Conservation (phyloP, 768 basidiomycete genomes). For the Termitomyces sp. region DNA sequence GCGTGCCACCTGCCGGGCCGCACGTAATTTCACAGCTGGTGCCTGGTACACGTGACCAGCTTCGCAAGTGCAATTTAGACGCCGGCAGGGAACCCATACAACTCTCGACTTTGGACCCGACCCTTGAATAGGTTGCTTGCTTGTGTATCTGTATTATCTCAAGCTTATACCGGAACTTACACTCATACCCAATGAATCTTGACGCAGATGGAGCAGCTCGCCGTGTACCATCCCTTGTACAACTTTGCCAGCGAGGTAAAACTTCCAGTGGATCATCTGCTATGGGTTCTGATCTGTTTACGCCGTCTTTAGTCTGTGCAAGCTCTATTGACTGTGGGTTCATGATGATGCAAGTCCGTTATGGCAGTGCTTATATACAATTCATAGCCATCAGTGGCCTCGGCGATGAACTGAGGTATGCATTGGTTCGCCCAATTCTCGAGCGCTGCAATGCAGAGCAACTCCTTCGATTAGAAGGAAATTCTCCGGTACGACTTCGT, state of each 20-base stretch:
- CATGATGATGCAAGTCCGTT: neutral
- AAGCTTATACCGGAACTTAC: neutral
- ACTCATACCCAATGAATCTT: conserved; percentile 23
- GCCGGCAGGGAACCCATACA: conserved; percentile 16
- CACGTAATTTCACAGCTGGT: no score
- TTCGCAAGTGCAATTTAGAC: neutral
- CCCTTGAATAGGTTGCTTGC: neutral
- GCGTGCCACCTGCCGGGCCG: no score
- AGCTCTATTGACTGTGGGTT: conserved; percentile 57
- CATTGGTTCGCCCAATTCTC: conserved; percentile 67
- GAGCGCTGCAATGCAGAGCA: conserved; percentile 69
- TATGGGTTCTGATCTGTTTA: conserved; percentile 6
- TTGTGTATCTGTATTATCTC: neutral
- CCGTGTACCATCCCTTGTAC: conserved; percentile 58
- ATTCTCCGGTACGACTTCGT: conserved; percentile 53
- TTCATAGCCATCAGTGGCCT: conserved; percentile 58
- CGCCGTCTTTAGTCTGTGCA: conserved; percentile 40
- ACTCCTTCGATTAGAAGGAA: conserved; percentile 60
- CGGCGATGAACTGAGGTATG: conserved; percentile 56
- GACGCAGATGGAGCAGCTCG: conserved; percentile 28
- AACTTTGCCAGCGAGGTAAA: conserved; percentile 68
- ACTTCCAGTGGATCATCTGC: conserved; percentile 2
- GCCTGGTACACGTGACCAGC: neutral
- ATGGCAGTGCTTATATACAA: neutral
- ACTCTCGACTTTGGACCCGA: neutral